phyloP scores from a whole-genome alignment of 345 rosid species.

The Aegle marmelos region DNA sequence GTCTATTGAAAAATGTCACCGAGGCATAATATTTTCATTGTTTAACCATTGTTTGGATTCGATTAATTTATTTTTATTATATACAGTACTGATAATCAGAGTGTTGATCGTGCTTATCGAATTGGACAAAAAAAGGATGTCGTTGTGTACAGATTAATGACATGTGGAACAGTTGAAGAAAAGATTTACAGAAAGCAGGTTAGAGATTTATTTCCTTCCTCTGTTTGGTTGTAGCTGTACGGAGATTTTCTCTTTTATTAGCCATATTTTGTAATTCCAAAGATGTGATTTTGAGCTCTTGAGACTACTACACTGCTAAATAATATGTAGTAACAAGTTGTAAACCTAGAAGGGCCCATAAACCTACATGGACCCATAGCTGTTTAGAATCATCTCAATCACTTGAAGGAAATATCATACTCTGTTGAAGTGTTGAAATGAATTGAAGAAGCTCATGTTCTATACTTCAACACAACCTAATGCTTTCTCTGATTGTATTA shows the following conservation, averaged over 20 bases:
- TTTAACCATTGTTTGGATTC: background rate
- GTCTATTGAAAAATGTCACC: background rate
- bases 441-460: background rate
- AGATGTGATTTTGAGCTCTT: background rate
- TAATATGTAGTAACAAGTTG: background rate
- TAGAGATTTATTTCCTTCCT: background rate
- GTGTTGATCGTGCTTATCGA: conserved; percentile 98
- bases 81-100: conserved; percentile 92
- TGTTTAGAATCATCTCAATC: background rate
- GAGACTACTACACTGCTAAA: background rate
- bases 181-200: conserved; percentile 98
- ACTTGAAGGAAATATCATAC: background rate
- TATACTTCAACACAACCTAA: background rate
- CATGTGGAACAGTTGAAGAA: conserved; percentile 97
- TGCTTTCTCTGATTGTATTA: background rate
- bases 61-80: background rate
- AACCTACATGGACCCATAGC: background rate
- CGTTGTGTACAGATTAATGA: conserved; percentile 88
- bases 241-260: background rate
- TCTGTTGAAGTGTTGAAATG: background rate
- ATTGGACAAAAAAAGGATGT: conserved; percentile 96
- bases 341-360: background rate
- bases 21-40: background rate
- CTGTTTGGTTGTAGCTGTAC: background rate
- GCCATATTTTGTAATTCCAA: background rate